phyloP scores from a whole-genome alignment of 495 filamentous ascomycete species.

The Penicillium ucsense region DNA sequence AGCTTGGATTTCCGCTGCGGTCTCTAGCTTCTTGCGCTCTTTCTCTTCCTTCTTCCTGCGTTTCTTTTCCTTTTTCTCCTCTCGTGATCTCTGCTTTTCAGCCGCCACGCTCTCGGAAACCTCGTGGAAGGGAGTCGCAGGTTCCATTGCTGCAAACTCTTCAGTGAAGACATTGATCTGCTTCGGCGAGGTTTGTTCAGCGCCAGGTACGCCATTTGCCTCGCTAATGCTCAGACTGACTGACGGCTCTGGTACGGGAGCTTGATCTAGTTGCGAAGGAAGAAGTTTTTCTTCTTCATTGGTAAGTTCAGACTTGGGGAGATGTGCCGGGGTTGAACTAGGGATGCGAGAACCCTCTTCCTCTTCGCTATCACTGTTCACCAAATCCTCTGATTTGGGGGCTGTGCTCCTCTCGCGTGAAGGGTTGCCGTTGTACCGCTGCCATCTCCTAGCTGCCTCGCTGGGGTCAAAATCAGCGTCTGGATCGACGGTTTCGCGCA shows the following conservation, averaged over 20 bases:
- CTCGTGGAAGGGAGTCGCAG: not conserved
- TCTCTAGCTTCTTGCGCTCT: conserved; percentile 1
- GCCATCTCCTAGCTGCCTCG: conserved; percentile 1
- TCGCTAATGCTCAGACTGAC: not conserved
- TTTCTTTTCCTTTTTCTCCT: conserved; percentile 5
- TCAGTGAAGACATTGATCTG: not conserved
- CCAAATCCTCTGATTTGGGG: conserved; percentile 7
- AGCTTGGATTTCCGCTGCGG: not conserved
- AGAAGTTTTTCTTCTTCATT: not conserved
- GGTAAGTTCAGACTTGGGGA: not conserved
- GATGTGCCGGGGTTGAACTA: not conserved
- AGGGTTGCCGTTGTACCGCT: not conserved
- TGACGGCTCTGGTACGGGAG: not conserved
- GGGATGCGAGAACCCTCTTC: not conserved
- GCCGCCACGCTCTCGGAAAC: not conserved
- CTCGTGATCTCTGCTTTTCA: conserved; percentile 1
- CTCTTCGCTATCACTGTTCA: conserved; percentile 9
- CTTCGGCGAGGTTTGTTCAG: not conserved
- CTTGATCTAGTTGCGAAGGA: not conserved
- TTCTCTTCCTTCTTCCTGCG: conserved; percentile 6
- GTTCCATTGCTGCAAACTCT: not conserved
- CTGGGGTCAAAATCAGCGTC: conserved; percentile 19
- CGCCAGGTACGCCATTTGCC: not conserved
- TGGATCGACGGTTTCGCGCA: conserved; percentile 14
- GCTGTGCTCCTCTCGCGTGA: conserved; percentile 12